Percentiles rank a stretch among this genome's conserved stretches.
Evolutionary conservation across 306 rosid species (phyloP).

Genomic region (Hippophae rhamnoides): DNA sequence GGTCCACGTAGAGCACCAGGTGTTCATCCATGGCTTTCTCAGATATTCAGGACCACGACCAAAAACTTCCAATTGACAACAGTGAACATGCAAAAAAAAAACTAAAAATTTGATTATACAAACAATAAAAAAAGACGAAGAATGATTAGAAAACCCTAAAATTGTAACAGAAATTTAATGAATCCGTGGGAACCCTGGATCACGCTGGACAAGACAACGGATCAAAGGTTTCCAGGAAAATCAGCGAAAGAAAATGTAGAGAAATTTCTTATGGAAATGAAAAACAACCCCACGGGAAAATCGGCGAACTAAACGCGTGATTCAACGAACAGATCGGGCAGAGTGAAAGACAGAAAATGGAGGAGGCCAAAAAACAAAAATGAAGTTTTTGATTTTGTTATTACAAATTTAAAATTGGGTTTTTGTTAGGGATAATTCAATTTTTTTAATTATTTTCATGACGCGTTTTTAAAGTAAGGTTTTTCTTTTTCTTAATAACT

Average conservation of each 20-base stretch:
- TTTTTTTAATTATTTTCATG: no score
- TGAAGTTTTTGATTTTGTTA: no score
- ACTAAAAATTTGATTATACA: no score
- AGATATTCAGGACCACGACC: slow-evolving; percentile 1
- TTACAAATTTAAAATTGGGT: no score
- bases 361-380: no score
- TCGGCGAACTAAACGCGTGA: slow-evolving; percentile 6
- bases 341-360: no score
- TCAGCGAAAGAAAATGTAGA: slow-evolving; percentile 6
- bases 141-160: no score
- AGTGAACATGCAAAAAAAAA: background rate
- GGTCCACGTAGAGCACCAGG: slow-evolving; percentile 70
- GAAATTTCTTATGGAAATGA: slow-evolving; percentile 2
- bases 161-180: background rate
- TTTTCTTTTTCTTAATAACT: no score
- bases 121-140: background rate
- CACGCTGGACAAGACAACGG: slow-evolving; percentile 26
- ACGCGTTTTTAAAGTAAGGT: no score
- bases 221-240: slow-evolving; percentile 27
- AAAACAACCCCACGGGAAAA: slow-evolving; percentile 23
- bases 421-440: no score
- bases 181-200: slow-evolving; percentile 18
- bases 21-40: slow-evolving; percentile 65
- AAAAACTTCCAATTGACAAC: slow-evolving; percentile 16
- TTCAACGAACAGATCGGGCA: slow-evolving; percentile 5